A percentile compares a stretch with the other conserved stretches of the same genome.
phyloP scores from a whole-genome alignment of 2,329 filamentous ascomycete species.

The Xylaria sp. region DNA sequence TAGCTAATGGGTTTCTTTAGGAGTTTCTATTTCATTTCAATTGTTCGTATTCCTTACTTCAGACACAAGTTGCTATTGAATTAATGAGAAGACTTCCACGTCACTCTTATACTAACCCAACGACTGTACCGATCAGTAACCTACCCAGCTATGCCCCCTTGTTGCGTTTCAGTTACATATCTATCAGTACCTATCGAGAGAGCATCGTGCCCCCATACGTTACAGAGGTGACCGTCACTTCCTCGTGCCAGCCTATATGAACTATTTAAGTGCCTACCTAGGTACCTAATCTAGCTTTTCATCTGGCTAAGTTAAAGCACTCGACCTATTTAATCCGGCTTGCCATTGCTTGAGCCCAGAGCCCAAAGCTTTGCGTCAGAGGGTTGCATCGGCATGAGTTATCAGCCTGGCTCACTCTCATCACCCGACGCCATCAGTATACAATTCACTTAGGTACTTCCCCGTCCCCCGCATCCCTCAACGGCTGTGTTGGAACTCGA shows the following conservation, averaged over 20 bases:
- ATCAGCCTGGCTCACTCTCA: neutral
- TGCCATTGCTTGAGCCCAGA: neutral
- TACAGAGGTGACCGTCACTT: neutral
- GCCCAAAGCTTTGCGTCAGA: conserved; percentile 11
- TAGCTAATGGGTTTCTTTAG: too few species aligned
- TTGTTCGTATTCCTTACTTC: too few species aligned
- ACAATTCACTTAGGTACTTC: too few species aligned
- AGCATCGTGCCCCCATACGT: neutral
- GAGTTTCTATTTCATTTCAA: too few species aligned
- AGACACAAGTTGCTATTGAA: too few species aligned
- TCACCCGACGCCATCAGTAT: neutral
- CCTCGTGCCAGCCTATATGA: neutral
- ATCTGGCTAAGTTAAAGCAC: neutral
- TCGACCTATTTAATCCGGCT: neutral
- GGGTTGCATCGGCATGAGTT: conserved; percentile 7
- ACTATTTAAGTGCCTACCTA: neutral
- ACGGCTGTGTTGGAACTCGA: neutral
- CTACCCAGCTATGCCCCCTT: neutral
- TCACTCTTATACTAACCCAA: too few species aligned
- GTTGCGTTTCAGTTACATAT: neutral
- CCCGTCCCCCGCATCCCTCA: neutral
- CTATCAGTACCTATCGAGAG: neutral
- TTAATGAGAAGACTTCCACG: too few species aligned
- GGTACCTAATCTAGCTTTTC: neutral
- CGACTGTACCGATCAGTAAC: neutral